Evolutionary conservation across 1,139 yeast species (phyloP).

Genomic region (Geotrichum macrosporum): DNA sequence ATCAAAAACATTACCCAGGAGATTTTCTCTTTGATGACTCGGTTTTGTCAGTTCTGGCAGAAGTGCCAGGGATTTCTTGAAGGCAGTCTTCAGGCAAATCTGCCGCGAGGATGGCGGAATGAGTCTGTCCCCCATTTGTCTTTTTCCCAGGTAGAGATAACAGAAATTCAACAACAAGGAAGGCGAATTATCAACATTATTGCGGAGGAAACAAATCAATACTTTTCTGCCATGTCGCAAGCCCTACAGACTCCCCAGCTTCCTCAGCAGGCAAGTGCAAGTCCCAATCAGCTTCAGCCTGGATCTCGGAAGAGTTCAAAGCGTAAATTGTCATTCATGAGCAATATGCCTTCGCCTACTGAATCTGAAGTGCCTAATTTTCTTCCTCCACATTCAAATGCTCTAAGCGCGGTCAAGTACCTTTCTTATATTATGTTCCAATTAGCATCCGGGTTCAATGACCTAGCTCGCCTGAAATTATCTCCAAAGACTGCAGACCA

Average conservation of each 20-base stretch:
- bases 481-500: slow-evolving; percentile 40
- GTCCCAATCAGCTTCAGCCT: slow-evolving; percentile 1
- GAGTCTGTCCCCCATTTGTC: slow-evolving; percentile 38
- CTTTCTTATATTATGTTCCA: slow-evolving; percentile 43
- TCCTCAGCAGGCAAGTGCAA: neutral
- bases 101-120: slow-evolving; percentile 45
- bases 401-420: slow-evolving; percentile 52
- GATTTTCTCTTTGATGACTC: slow-evolving; percentile 34
- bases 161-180: slow-evolving; percentile 31
- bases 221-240: slow-evolving; percentile 24
- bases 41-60: slow-evolving; percentile 47
- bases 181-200: slow-evolving; percentile 30
- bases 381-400: slow-evolving; percentile 58
- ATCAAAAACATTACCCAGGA: slow-evolving; percentile 47
- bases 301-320: slow-evolving; percentile 26
- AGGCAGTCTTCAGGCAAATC: slow-evolving; percentile 43
- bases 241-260: slow-evolving; percentile 6
- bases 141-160: slow-evolving; percentile 32
- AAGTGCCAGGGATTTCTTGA: slow-evolving; percentile 45
- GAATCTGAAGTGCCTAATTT: slow-evolving; percentile 45
- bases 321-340: slow-evolving; percentile 21
- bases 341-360: slow-evolving; percentile 13
- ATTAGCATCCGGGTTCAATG: slow-evolving; percentile 42
- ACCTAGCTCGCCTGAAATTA: slow-evolving; percentile 44
- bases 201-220: slow-evolving; percentile 32